Conservation (phyloP, 1,139 yeast genomes). For the Debaryomyces coudertii region DNA sequence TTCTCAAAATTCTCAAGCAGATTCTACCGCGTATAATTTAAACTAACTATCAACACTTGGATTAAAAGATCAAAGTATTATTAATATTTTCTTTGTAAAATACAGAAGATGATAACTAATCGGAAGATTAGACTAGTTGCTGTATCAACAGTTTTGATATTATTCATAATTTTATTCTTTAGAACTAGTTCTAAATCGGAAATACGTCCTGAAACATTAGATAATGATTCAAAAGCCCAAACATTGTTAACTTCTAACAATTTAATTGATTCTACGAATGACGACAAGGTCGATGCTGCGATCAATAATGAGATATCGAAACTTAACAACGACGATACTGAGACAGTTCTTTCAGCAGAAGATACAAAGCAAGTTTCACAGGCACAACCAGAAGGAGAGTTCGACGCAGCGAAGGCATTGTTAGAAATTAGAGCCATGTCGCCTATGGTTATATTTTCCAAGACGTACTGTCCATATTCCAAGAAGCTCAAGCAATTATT, state of each 20-base stretch:
- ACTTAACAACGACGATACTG: slow-evolving; percentile 18
- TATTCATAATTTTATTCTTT: slow-evolving; percentile 21
- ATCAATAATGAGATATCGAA: slow-evolving; percentile 44
- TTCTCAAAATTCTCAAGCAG: not conserved
- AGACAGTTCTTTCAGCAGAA: slow-evolving; percentile 10
- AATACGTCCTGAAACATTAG: slow-evolving; percentile 1
- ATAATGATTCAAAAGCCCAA: slow-evolving; percentile 8
- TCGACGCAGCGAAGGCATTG: slow-evolving; percentile 66
- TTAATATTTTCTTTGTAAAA: not conserved
- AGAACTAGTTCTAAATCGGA: slow-evolving; percentile 5
- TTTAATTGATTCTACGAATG: slow-evolving; percentile 34
- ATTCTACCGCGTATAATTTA: not conserved
- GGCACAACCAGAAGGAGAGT: slow-evolving; percentile 31
- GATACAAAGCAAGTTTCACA: slow-evolving; percentile 10
- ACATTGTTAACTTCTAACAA: slow-evolving; percentile 11
- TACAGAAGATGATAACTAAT: slow-evolving; percentile 19
- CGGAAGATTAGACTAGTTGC: slow-evolving; percentile 25
- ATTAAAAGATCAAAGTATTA: not conserved
- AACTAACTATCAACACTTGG: not conserved
- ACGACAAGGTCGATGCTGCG: slow-evolving; percentile 43
- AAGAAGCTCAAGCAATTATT: slow-evolving; percentile 69
- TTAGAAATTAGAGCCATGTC: slow-evolving; percentile 58
- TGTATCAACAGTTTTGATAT: slow-evolving; percentile 19
- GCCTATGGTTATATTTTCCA: slow-evolving; percentile 75
- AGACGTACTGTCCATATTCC: slow-evolving; percentile 77